Conservation (phyloP, 2,329 filamentous ascomycete species). For the Venturia asperata region DNA sequence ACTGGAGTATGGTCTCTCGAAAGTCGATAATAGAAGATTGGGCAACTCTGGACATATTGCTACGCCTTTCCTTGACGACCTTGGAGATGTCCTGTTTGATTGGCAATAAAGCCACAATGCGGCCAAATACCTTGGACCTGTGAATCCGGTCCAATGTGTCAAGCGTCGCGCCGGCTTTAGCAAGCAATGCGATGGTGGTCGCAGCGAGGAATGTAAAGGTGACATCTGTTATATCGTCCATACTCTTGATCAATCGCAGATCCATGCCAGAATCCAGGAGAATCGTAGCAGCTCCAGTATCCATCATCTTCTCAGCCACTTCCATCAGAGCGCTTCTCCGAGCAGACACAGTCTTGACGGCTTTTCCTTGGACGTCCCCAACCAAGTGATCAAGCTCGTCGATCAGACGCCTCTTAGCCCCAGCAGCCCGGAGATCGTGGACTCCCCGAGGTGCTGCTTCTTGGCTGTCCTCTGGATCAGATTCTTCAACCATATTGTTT, state of each 20-base stretch:
- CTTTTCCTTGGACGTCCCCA: constrained; percentile 49
- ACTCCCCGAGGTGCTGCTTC: constrained; percentile 47
- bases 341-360: constrained; percentile 36
- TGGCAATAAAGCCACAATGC: constrained; percentile 51
- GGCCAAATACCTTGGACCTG: constrained; percentile 46
- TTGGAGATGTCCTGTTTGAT: constrained; percentile 49
- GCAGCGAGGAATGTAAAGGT: constrained; percentile 55
- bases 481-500: constrained; percentile 27
- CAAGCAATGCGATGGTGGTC: constrained; percentile 56
- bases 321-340: constrained; percentile 50
- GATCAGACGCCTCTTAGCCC: constrained; percentile 50
- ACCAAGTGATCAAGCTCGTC: constrained; percentile 50
- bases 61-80: constrained; percentile 57
- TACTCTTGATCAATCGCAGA: constrained; percentile 56
- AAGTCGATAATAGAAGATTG: constrained; percentile 51
- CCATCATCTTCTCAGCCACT: constrained; percentile 46
- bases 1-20: constrained; percentile 45
- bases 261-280: constrained; percentile 71
- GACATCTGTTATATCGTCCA: constrained; percentile 40
- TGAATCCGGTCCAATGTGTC: constrained; percentile 53
- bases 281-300: constrained; percentile 58
- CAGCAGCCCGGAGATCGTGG: constrained; percentile 54
- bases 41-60: constrained; percentile 61
- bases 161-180: constrained; percentile 53
- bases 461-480: constrained; percentile 40